Evolutionary conservation across 257 asterid species (phyloP), one percentile per base, ranked within the genome.

Genomic region (Knoxia roxburghii): DNA sequence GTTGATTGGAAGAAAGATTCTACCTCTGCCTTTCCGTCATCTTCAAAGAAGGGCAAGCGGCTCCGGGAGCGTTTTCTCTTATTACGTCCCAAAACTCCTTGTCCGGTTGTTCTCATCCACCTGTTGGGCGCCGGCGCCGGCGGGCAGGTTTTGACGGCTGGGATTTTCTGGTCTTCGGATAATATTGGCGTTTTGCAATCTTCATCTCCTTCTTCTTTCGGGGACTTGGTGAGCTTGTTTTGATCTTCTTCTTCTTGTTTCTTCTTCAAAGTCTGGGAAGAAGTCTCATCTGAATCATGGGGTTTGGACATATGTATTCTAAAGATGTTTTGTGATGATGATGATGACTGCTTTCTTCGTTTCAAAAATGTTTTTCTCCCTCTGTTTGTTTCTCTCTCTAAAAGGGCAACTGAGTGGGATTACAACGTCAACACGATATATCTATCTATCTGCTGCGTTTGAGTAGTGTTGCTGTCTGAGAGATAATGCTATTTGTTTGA

Each of bases 101-200:
- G 41, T 5, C 52, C 17, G n/a, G n/a, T n/a, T n/a, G n/a, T n/a
- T 49, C 46, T 5, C 29, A 14, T 61, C 21, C 23, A n/a, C 59
- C 48, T 75, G 78, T 55, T 75, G 2, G 80, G 83, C 0, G 79
- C 76, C 3, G 74, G 84, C 0, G 84, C 79, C 0, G 74, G 62
- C 9, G 84, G 84, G 17, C 81, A 76, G 48, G 61, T 79, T 29
- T 61, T 61, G 9, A 35, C 48, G 3, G 35, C 56, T 18, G 81
- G 77, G 68, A 79, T 75, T 71, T 69, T 76, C 18, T 73, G 70
- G 20, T 76, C 72, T 27, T 59, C 60, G 10, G 72, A 40, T 5
- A 72, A 49, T 12, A 72, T 61, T 27, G 84, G 84, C 0, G 83
- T 75, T 61, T 66, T 69, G 61, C 73, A 79, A 15, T 61, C 50